A percentile compares a stretch with the other conserved stretches of the same genome.
Conservation (phyloP, 2,329 filamentous ascomycete species). For the Lasiodiplodia citricola region DNA sequence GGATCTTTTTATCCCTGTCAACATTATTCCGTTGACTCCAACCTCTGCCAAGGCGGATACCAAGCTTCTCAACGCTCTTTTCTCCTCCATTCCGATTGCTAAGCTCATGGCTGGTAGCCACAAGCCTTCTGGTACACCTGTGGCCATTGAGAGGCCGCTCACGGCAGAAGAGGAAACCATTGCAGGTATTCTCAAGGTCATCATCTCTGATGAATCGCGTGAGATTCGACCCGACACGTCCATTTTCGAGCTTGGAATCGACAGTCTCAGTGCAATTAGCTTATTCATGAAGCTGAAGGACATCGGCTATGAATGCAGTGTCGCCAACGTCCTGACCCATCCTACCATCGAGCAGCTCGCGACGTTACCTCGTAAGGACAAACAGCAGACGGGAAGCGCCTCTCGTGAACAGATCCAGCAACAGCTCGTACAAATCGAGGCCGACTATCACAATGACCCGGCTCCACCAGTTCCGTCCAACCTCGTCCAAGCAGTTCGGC, state of each 20-base stretch:
- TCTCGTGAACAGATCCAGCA: slow-evolving; percentile 17
- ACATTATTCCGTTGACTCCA: slow-evolving; percentile 42
- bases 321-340: slow-evolving; percentile 44
- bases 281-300: slow-evolving; percentile 42
- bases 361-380: slow-evolving; percentile 30
- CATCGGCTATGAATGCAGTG: slow-evolving; percentile 41
- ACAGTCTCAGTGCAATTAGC: slow-evolving; percentile 46
- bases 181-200: slow-evolving; percentile 33
- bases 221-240: slow-evolving; percentile 36
- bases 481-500: slow-evolving; percentile 31
- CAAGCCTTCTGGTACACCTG: slow-evolving; percentile 7
- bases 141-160: slow-evolving; percentile 22
- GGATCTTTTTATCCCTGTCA: slow-evolving; percentile 45
- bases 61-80: slow-evolving; percentile 39
- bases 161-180: slow-evolving; percentile 35
- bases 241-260: slow-evolving; percentile 46
- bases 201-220: slow-evolving; percentile 31
- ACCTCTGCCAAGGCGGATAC: slow-evolving; percentile 42
- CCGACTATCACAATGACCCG: slow-evolving; percentile 30
- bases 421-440: slow-evolving; percentile 31
- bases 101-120: slow-evolving; percentile 29
- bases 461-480: slow-evolving; percentile 28
- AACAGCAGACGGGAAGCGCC: slow-evolving; percentile 5
- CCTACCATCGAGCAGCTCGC: slow-evolving; percentile 43
- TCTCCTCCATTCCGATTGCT: slow-evolving; percentile 35